A percentile compares a stretch with the other conserved stretches of the same genome.
These are phyloP conservation scores for Sclerotinia minor DNA, from an alignment of 2,329 filamentous ascomycete genomes.

Conservation along the genomic window DNA sequence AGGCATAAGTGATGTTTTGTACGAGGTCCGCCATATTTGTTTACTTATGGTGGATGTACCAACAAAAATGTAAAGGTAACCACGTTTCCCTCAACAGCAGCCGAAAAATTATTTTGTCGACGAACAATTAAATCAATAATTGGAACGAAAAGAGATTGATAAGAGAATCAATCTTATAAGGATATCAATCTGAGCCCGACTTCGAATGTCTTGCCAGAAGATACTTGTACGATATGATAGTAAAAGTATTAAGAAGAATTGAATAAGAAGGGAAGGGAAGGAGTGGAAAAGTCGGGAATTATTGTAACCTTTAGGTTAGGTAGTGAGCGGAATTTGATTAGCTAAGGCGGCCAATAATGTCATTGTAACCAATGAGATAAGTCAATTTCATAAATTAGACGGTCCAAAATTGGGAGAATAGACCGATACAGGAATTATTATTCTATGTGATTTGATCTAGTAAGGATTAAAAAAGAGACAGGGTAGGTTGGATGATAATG, in stretches of 20 bases:
- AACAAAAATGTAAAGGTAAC: background rate
- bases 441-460: background rate
- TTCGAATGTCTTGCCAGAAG: background rate
- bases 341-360: background rate
- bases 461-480: background rate
- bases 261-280: background rate
- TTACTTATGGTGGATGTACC: background rate
- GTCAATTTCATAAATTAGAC: background rate
- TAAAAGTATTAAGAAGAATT: background rate
- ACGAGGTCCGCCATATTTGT: conserved; percentile 23
- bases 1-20: conserved; percentile 40
- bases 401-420: conserved; percentile 3
- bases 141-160: background rate
- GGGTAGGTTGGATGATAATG: background rate
- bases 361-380: background rate
- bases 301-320: background rate
- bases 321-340: conserved; percentile 9
- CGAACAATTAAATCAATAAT: background rate
- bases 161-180: background rate
- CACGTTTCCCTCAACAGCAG: background rate
- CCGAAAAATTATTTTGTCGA: background rate
- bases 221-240: background rate
- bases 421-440: background rate
- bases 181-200: background rate
- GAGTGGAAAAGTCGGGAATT: background rate